Base-by-base conservation (phyloP, 768 basidiomycete genomes). In the Suillus alpinus region DNA sequence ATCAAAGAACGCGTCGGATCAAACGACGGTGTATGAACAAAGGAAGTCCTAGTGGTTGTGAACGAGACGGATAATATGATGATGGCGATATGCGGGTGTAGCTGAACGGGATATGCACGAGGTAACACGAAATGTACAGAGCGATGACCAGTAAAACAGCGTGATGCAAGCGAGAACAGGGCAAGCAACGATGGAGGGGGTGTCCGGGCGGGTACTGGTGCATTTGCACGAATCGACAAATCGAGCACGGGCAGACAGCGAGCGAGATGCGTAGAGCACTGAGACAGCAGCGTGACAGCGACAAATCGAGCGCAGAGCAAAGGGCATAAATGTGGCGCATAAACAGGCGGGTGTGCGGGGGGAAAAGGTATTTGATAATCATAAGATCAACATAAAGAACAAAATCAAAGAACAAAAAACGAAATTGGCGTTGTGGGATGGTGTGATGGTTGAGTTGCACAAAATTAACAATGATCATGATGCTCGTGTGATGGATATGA, bases 361-460 rank as follows among this genome's bases (percentile, higher is more conserved):
- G n/a, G 18, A 60, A 60, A n/a, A 58, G 31, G 56, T 56, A 60
- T 60, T 60, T 58, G 59, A 60, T 60, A 60, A 60, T 58, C 59
- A 60, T 60, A 60, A 57, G 29, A 58, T 58, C 57, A 58, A 60
- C 16, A 58, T 56, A 57, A 59, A 58, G 29, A 32, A 59, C 59
- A 59, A 52, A 59, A 50, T 39, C n/a, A 36, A 59, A 31, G 59
- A 36, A 31, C 31, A 57, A 58, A 39, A 37, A 53, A 53, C 34
- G 52, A 53, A 53, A 14, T 53, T 53, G 52, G 52, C 20, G 20
- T 23, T 31, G 47, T 20, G 49, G 49, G 47, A 59, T 52, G 43
- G 58, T 39, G 58, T 20, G 26, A 37, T 59, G 40, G 59, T 34
- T 40, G 20, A 34, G 40, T 49, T 49, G 52, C 49, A 49, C 53